Conservation (phyloP, 2,329 filamentous ascomycete genomes). For the Neonectria punicea region DNA sequence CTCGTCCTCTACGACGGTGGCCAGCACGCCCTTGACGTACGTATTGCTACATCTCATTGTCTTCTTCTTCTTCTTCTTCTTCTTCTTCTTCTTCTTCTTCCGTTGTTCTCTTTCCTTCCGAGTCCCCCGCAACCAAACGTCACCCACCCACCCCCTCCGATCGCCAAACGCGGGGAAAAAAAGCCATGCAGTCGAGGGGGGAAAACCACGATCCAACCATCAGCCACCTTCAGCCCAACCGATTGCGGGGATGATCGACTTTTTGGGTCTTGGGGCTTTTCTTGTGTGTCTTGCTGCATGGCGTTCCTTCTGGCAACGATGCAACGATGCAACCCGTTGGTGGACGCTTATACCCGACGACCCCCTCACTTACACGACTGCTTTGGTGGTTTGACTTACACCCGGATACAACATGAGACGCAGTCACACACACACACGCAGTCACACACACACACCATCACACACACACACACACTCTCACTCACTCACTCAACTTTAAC, state of each 20-base stretch:
- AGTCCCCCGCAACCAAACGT: conserved; percentile 30
- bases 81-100: conserved; percentile 13
- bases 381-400: not conserved
- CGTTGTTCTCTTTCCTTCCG: not conserved
- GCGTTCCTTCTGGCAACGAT: conserved; percentile 1
- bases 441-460: not conserved
- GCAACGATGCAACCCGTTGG: conserved; percentile 8
- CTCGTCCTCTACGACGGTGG: conserved; percentile 93
- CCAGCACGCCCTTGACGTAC: conserved; percentile 87
- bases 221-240: conserved; percentile 36
- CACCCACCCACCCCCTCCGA: conserved; percentile 32
- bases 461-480: not conserved
- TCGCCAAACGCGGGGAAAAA: conserved; percentile 44
- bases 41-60: conserved; percentile 37
- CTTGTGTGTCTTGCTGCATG: not conserved
- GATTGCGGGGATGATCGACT: conserved; percentile 33
- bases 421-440: not conserved
- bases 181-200: conserved; percentile 20
- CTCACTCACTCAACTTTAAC: not conserved
- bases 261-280: conserved; percentile 1
- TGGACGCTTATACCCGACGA: not conserved
- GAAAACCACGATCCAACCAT: conserved; percentile 22
- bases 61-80: conserved; percentile 11
- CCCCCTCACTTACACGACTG: conserved; percentile 7
- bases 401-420: conserved; percentile 18